phyloP scores from a whole-genome alignment of 2,329 filamentous ascomycete species.

The Aspergillus sp. region DNA sequence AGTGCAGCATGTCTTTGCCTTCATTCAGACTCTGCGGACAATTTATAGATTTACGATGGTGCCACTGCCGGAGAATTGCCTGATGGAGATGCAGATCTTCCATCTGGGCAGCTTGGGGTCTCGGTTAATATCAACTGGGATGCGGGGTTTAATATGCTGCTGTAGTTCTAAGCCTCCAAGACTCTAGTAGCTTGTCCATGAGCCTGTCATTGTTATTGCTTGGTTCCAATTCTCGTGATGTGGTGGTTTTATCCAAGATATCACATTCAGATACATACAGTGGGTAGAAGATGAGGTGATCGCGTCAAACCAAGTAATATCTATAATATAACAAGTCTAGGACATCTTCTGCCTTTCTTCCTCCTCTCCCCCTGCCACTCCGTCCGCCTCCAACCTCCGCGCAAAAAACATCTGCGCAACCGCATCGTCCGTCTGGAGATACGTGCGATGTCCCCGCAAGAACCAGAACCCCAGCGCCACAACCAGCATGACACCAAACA shows the following conservation, averaged over 20 bases:
- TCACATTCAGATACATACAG: too few relatives aligned
- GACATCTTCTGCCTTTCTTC: too few relatives aligned
- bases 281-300: too few relatives aligned
- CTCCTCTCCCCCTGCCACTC: neutral
- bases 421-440: conserved; percentile 34
- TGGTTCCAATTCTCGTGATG: too few relatives aligned
- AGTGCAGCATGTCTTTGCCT: neutral
- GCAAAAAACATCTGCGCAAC: conserved; percentile 26
- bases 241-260: too few relatives aligned
- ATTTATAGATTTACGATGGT: neutral
- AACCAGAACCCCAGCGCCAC: conserved; percentile 54
- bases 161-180: neutral
- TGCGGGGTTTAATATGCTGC: neutral
- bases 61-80: neutral
- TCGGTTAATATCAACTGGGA: neutral
- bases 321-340: too few relatives aligned
- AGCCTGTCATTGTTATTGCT: too few relatives aligned
- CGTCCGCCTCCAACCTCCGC: neutral
- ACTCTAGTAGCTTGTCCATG: too few relatives aligned
- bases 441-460: conserved; percentile 44
- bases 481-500: conserved; percentile 57
- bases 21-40: neutral
- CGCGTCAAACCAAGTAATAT: too few relatives aligned
- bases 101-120: neutral
- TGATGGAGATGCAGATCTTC: neutral